Base-by-base conservation (phyloP, 768 basidiomycete species). In the Multifurca ochricompacta region DNA sequence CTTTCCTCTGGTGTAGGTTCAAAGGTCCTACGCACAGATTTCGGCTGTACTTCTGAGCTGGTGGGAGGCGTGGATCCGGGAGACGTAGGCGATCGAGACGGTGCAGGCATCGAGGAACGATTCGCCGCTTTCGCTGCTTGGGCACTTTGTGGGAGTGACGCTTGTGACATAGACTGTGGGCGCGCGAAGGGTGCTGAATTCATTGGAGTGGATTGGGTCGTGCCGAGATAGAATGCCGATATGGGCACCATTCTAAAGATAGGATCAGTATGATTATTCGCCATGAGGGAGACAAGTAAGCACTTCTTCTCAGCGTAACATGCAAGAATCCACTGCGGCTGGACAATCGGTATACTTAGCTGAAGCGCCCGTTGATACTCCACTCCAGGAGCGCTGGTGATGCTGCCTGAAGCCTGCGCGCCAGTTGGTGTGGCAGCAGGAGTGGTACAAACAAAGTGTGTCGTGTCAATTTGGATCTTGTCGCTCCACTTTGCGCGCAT, bases 361-460 rank as follows among this genome's bases (percentile, higher is more conserved):
- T 94, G 91, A 52, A 94, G 70, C 3, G 95, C 96, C n/a, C 92
- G 81, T 65, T 97, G 92, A 67, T 97, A 98, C 62, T 93, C 90
- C 6, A 88, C 83, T 0, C 86, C 86, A 0, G 91, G 87, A 2
- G 81, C 80, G 14, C 75, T 71, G 10, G 73, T 70, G 1, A 73
- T 66, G 51, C 73, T 77, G 1, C 83, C 81, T 8, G 76, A 73
- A 0, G 76, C 76, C 53, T 73, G 76, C 9, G 81, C 81, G 30
- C 80, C 84, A 9, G 68, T 62, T 0, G 82, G 79, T 0, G 81
- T 83, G 9, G 81, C 77, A 1, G 83, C 85, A 3, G 93, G 91
- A 0, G 88, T 91, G 16, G 92, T 95, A 66, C 93, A 95, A 37
- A 97, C 93, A 61, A 96, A 99, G 69, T 99, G 95, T 0, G 94